Evolutionary conservation across 2,329 filamentous ascomycete genomes (phyloP).

Genomic region (Lachnellula hyalina): DNA sequence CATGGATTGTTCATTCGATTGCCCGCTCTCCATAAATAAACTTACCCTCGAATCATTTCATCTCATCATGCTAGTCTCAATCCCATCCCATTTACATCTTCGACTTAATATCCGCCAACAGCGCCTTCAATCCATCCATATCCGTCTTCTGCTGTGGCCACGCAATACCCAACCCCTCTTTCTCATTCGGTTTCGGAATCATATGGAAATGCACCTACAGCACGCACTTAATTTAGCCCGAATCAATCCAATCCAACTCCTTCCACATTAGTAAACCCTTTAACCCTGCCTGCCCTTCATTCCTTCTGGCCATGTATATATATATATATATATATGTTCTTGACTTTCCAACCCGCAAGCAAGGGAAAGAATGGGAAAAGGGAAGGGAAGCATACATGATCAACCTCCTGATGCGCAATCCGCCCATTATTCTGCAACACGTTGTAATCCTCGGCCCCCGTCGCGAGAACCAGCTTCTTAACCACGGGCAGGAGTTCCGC

Average conservation of each 20-base stretch:
- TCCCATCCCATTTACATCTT: constrained; percentile 62
- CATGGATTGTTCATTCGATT: neutral
- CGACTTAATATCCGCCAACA: constrained; percentile 78
- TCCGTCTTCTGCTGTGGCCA: constrained; percentile 76
- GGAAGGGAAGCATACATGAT: constrained; percentile 64
- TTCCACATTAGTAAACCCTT: neutral
- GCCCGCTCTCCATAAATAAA: neutral
- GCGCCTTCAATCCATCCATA: constrained; percentile 76
- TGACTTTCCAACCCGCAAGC: neutral
- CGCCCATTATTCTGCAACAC: constrained; percentile 93
- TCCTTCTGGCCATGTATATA: too few species aligned
- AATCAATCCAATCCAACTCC: too few species aligned
- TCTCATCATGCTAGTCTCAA: neutral
- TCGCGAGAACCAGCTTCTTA: constrained; percentile 78
- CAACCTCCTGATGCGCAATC: constrained; percentile 86
- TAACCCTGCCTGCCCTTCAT: neutral
- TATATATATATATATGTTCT: too few species aligned
- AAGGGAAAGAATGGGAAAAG: too few species aligned
- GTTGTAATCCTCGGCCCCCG: constrained; percentile 78
- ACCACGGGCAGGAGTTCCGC: constrained; percentile 78
- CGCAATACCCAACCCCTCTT: constrained; percentile 70
- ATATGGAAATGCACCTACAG: constrained; percentile 85
- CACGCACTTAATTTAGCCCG: neutral
- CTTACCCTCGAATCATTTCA: too few species aligned
- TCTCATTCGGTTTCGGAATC: constrained; percentile 88